phyloP scores from a whole-genome alignment of 2,329 filamentous ascomycete genomes.

The Chalaropsis ovoidea region DNA sequence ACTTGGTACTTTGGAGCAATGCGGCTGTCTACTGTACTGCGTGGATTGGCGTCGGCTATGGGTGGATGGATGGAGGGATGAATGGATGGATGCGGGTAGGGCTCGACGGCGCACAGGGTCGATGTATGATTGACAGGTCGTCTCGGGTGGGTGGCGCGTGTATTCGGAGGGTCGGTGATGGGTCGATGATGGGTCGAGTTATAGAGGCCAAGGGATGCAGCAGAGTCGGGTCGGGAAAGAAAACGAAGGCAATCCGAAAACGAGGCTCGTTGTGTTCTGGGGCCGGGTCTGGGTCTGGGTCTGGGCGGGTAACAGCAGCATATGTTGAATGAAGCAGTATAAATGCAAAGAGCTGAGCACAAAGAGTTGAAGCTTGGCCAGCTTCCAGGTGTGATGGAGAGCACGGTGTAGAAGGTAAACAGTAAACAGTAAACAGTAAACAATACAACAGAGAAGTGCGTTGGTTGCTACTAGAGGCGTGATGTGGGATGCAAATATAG shows the following conservation, averaged over 20 bases:
- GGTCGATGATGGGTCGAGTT: neutral
- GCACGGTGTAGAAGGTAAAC: neutral
- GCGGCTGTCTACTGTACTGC: neutral
- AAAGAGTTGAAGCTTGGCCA: conserved; percentile 5
- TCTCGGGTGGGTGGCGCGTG: neutral
- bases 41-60: neutral
- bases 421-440: too few species aligned
- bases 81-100: neutral
- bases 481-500: too few species aligned
- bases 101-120: neutral
- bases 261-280: conserved; percentile 25
- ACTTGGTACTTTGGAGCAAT: neutral
- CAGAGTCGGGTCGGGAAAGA: conserved; percentile 2
- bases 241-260: conserved; percentile 21
- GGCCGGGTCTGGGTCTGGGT: conserved; percentile 27
- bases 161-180: too few species aligned
- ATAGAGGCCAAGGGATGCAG: neutral
- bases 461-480: too few species aligned
- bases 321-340: conserved; percentile 7
- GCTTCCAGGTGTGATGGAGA: neutral
- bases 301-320: neutral
- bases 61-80: too few species aligned
- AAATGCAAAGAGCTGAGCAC: neutral
- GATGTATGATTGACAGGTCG: neutral
- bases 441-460: too few species aligned